A percentile compares a stretch with the other conserved stretches of the same genome.
Conservation (phyloP, 2,329 filamentous ascomycete species). For the Knufia fluminis region DNA sequence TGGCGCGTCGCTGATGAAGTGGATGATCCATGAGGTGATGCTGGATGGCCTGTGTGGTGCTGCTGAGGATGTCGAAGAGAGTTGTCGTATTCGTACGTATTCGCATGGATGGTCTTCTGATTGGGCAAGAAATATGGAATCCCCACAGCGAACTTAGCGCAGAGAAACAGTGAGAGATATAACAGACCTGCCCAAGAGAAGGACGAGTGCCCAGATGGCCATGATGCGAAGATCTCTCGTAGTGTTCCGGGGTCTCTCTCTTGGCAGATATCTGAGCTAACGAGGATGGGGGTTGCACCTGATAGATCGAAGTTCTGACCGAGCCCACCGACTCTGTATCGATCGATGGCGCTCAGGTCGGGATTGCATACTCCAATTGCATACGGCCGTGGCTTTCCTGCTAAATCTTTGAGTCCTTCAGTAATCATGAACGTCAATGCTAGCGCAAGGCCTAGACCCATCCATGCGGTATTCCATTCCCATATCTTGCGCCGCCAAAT, state of each 20-base stretch:
- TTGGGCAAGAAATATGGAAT: slow-evolving; percentile 28
- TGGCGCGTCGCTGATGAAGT: background rate
- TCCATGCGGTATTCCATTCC: slow-evolving; percentile 80
- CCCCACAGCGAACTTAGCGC: slow-evolving; percentile 45
- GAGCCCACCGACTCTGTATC: slow-evolving; percentile 56
- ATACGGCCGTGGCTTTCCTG: slow-evolving; percentile 57
- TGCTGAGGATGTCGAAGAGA: slow-evolving; percentile 14
- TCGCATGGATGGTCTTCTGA: background rate
- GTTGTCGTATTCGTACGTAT: slow-evolving; percentile 5
- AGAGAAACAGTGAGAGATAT: slow-evolving; percentile 80
- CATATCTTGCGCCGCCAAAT: slow-evolving; percentile 77
- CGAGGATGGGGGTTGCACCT: slow-evolving; percentile 54
- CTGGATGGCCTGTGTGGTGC: slow-evolving; percentile 10
- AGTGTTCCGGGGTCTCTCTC: slow-evolving; percentile 53
- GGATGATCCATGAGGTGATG: slow-evolving; percentile 5
- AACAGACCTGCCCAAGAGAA: slow-evolving; percentile 70
- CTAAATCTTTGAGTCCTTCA: slow-evolving; percentile 69
- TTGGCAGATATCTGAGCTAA: slow-evolving; percentile 66
- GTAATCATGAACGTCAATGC: slow-evolving; percentile 70
- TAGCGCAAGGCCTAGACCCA: slow-evolving; percentile 67
- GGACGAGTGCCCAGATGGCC: slow-evolving; percentile 67
- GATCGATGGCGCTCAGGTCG: slow-evolving; percentile 53
- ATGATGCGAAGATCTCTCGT: slow-evolving; percentile 76
- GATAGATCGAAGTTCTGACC: slow-evolving; percentile 34
- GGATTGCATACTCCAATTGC: slow-evolving; percentile 64